A percentile compares a stretch with the other conserved stretches of the same genome.
phyloP scores from a whole-genome alignment of 2,329 filamentous ascomycete species.

The Parafenestella ontariensis region DNA sequence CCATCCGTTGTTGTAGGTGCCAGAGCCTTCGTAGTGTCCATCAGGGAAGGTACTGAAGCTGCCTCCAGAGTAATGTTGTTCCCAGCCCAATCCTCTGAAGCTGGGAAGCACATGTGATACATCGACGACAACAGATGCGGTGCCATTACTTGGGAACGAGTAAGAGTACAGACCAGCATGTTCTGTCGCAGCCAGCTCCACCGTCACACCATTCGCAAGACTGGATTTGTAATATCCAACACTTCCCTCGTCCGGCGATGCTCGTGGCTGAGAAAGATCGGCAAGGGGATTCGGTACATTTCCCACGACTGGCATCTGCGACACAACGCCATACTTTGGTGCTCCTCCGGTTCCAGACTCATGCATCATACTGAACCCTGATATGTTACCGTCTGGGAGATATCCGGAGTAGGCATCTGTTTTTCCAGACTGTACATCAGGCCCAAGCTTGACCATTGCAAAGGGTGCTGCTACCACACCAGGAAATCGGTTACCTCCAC shows the following conservation, averaged over 20 bases:
- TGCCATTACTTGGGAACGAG: constrained; percentile 56
- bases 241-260: constrained; percentile 58
- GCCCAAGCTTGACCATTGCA: constrained; percentile 47
- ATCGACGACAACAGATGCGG: constrained; percentile 64
- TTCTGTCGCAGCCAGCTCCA: constrained; percentile 65
- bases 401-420: constrained; percentile 48
- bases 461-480: constrained; percentile 48
- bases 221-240: constrained; percentile 69
- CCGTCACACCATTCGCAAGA: constrained; percentile 61
- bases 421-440: constrained; percentile 38
- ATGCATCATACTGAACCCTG: constrained; percentile 47
- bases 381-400: constrained; percentile 39
- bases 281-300: constrained; percentile 59
- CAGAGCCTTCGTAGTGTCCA: constrained; percentile 65
- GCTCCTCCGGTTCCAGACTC: constrained; percentile 46
- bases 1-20: constrained; percentile 72
- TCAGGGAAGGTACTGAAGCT: constrained; percentile 61
- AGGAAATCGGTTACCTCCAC: constrained; percentile 48
- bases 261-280: constrained; percentile 62
- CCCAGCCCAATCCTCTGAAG: constrained; percentile 65
- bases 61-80: constrained; percentile 69
- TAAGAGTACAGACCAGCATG: constrained; percentile 68
- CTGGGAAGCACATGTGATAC: constrained; percentile 70
- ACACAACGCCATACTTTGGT: constrained; percentile 46
- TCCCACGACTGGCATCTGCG: constrained; percentile 44